phyloP scores from a whole-genome alignment of 768 basidiomycete genomes.

The Cantharellus anzutake region DNA sequence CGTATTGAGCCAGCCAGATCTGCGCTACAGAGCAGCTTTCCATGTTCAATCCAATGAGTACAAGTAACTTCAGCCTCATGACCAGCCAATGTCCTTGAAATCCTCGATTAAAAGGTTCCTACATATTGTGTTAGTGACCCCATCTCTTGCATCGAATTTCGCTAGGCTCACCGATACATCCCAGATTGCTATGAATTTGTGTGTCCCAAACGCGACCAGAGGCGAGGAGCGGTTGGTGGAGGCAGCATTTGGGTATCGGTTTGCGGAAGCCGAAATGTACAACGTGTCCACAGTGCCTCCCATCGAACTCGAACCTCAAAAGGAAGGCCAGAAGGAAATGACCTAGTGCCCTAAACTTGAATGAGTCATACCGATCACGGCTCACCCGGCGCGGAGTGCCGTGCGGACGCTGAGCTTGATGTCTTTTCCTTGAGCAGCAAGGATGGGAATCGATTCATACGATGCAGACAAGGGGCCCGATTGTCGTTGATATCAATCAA shows the following conservation, averaged over 20 bases:
- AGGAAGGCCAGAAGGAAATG: too few relatives aligned
- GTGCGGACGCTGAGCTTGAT: too few relatives aligned
- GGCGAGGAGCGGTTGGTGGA: slow-evolving; percentile 16
- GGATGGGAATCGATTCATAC: too few relatives aligned
- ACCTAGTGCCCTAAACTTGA: too few relatives aligned
- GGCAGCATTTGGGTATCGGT: slow-evolving; percentile 26
- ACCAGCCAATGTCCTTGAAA: slow-evolving; percentile 52
- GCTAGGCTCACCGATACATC: slow-evolving; percentile 22
- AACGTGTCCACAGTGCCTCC: not conserved
- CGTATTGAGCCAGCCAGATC: slow-evolving; percentile 56
- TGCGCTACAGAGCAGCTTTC: slow-evolving; percentile 39
- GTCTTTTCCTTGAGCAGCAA: too few relatives aligned
- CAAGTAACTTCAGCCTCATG: slow-evolving; percentile 61
- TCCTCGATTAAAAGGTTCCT: slow-evolving; percentile 21
- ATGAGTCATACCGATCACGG: too few relatives aligned
- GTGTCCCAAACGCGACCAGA: slow-evolving; percentile 38
- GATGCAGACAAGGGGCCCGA: too few relatives aligned
- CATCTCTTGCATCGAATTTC: too few relatives aligned
- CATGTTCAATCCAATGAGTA: slow-evolving; percentile 38
- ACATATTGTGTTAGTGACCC: too few relatives aligned
- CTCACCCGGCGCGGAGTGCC: too few relatives aligned
- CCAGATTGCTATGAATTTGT: slow-evolving; percentile 41
- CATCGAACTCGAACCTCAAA: not conserved
- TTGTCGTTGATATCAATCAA: too few relatives aligned
- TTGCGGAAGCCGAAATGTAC: slow-evolving; percentile 31